A percentile compares a stretch with the other conserved stretches of the same genome.
These are phyloP conservation scores for Scleromitrula shiraiana DNA, from an alignment of 2,329 filamentous ascomycete species.

Conservation along the genomic window DNA sequence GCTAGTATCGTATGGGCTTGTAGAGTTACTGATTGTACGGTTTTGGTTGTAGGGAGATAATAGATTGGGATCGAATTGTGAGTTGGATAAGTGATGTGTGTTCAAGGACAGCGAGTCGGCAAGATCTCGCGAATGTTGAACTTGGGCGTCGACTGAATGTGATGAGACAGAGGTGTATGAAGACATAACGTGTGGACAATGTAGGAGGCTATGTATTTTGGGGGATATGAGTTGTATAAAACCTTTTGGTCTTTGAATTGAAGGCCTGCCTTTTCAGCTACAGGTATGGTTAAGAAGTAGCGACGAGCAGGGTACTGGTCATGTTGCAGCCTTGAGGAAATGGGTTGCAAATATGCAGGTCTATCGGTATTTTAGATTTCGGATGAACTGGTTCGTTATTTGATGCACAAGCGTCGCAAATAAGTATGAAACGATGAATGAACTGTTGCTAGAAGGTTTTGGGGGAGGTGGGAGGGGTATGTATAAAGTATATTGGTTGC, in stretches of 20 bases:
- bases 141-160: constrained; percentile 19
- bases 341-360: constrained; percentile 6
- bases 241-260: constrained; percentile 9
- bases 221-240: constrained; percentile 16
- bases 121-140: constrained; percentile 20
- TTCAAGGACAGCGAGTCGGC: constrained; percentile 19
- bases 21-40: constrained; percentile 25
- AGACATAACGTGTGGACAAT: constrained; percentile 26
- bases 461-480: not conserved
- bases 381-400: constrained; percentile 4
- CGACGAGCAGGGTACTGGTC: constrained; percentile 18
- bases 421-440: not conserved
- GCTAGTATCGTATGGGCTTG: constrained; percentile 23
- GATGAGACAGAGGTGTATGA: constrained; percentile 21
- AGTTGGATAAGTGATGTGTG: constrained; percentile 16
- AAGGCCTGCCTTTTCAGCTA: constrained; percentile 14
- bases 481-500: too few relatives aligned
- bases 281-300: constrained; percentile 18
- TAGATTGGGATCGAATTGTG: constrained; percentile 18
- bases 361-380: not conserved
- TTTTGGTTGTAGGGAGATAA: constrained; percentile 24
- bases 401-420: constrained; percentile 8
- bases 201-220: constrained; percentile 25
- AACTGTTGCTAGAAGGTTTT: not conserved
- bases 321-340: constrained; percentile 23